Conservation (phyloP, 805 yeast species). For the Saccharomycopsis sp. region DNA sequence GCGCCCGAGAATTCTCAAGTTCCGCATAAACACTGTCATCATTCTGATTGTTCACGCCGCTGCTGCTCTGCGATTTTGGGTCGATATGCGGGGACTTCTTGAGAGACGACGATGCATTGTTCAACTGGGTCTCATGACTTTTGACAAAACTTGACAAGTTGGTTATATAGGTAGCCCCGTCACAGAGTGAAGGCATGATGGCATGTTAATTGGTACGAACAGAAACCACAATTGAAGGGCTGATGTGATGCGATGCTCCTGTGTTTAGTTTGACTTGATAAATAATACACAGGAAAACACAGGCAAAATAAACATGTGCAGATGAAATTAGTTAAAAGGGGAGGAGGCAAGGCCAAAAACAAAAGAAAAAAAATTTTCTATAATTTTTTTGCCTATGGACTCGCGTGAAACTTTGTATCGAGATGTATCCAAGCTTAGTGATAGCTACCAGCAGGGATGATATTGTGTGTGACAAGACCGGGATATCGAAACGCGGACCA, state of each 20-base stretch:
- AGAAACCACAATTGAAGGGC: too few species aligned
- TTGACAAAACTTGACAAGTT: conserved; percentile 47
- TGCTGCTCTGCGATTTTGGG: conserved; percentile 16
- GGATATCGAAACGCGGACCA: too few species aligned
- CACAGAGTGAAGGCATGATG: conserved; percentile 27
- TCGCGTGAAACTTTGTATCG: not conserved
- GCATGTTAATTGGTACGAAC: not conserved
- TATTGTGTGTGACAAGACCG: too few species aligned
- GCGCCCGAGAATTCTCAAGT: conserved; percentile 19
- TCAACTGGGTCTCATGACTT: conserved; percentile 51
- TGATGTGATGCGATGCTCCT: too few species aligned
- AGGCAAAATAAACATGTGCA: not conserved
- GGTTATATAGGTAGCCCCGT: conserved; percentile 53
- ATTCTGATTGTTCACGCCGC: conserved; percentile 8
- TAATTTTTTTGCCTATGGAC: not conserved
- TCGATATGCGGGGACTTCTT: conserved; percentile 30
- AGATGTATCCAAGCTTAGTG: not conserved
- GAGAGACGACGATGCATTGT: conserved; percentile 51
- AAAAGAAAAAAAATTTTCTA: not conserved
- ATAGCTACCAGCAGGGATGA: too few species aligned
- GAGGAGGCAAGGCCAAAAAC: too few species aligned
- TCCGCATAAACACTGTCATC: conserved; percentile 1
- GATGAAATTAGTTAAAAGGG: not conserved
- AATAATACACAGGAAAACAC: not conserved
- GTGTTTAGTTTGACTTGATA: not conserved